Evolutionary conservation across 345 rosid species (phyloP).

Genomic region (Lagerstroemia speciosa): DNA sequence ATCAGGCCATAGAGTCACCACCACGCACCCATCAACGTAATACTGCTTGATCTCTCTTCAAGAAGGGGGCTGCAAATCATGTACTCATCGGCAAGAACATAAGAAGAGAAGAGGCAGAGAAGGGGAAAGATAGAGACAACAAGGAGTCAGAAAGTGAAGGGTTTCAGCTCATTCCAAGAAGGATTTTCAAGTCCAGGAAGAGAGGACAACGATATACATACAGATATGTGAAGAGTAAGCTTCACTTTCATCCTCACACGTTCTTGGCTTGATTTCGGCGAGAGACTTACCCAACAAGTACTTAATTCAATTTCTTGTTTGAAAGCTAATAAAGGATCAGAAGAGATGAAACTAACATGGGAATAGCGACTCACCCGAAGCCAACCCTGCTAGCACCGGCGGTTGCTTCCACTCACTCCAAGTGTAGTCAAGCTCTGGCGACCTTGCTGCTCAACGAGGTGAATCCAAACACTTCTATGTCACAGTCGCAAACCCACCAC

Average conservation of each 20-base stretch:
- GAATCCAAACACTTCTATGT: slow-evolving; percentile 52
- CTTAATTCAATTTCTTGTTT: background rate
- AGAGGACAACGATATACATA: background rate
- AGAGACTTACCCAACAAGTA: background rate
- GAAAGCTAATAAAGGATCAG: slow-evolving; percentile 26
- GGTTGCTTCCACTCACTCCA: background rate
- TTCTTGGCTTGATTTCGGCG: slow-evolving; percentile 1
- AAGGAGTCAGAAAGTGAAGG: slow-evolving; percentile 16
- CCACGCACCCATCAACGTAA: background rate
- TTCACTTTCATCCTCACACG: background rate
- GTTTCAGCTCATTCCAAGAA: slow-evolving; percentile 24
- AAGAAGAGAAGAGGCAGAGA: slow-evolving; percentile 29
- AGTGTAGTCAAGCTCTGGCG: background rate
- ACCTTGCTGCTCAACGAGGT: slow-evolving; percentile 3
- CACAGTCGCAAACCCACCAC: slow-evolving; percentile 70
- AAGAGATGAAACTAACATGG: slow-evolving; percentile 36
- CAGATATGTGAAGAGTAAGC: background rate
- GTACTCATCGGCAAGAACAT: background rate
- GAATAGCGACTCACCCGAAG: slow-evolving; percentile 44
- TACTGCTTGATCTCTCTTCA: background rate
- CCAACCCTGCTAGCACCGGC: slow-evolving; percentile 14
- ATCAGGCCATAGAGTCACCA: background rate
- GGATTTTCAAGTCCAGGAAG: background rate
- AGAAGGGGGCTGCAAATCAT: background rate
- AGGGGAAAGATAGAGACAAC: slow-evolving; percentile 32